Evolutionary conservation across 2,329 filamentous ascomycete genomes (phyloP).

Genomic region (Monosporascus sp.): DNA sequence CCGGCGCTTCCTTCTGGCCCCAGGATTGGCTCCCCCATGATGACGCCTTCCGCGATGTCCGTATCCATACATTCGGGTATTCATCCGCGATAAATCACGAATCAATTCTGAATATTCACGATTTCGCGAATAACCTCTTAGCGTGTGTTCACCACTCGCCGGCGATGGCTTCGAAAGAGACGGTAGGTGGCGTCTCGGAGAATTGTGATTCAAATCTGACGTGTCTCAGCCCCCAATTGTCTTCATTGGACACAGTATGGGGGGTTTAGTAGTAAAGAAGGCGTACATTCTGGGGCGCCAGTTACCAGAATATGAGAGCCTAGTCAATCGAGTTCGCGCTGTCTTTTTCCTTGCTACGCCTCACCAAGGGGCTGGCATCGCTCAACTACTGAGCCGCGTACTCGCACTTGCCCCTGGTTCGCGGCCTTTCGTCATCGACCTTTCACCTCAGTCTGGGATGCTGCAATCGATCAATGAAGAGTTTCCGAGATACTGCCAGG

Average conservation of each 20-base stretch:
- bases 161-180: conserved; percentile 7
- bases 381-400: conserved; percentile 19
- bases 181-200: conserved; percentile 4
- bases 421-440: conserved; percentile 26
- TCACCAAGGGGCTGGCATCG: conserved; percentile 26
- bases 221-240: conserved; percentile 18
- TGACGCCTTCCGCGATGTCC: conserved; percentile 23
- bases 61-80: conserved; percentile 29
- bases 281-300: conserved; percentile 27
- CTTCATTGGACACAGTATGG: conserved; percentile 34
- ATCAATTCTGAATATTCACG: conserved; percentile 24
- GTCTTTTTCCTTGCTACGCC: conserved; percentile 36
- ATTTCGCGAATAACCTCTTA: conserved; percentile 28
- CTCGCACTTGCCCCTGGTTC: conserved; percentile 13
- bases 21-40: conserved; percentile 28
- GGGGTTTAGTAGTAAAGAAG: conserved; percentile 32
- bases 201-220: no score
- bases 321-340: conserved; percentile 19
- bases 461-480: conserved; percentile 29
- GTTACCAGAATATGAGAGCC: conserved; percentile 9
- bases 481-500: conserved; percentile 21
- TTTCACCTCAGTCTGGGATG: conserved; percentile 21
- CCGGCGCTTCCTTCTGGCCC: conserved; percentile 27
- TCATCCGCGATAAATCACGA: conserved; percentile 11
- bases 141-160: conserved; percentile 24